These are phyloP conservation scores for Gaillardinia entomophila DNA, from an alignment of 805 yeast genomes.

Conservation along the genomic window DNA sequence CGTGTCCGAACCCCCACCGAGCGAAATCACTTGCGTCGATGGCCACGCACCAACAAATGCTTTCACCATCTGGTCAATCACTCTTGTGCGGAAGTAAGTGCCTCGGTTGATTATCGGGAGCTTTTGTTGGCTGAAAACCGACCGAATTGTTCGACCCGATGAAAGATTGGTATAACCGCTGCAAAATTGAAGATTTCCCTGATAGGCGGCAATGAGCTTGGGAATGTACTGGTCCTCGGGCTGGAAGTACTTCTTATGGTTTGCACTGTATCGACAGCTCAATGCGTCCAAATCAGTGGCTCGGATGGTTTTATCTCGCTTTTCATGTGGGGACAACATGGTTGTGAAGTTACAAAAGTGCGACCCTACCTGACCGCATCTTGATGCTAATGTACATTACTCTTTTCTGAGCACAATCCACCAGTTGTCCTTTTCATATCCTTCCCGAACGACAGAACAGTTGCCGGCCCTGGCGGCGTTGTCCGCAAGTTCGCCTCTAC, in stretches of 20 bases:
- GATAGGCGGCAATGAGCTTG: slow-evolving; percentile 28
- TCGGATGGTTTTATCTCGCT: slow-evolving; percentile 41
- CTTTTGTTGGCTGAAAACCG: slow-evolving; percentile 38
- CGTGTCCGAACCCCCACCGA: slow-evolving; percentile 84
- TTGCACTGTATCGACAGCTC: slow-evolving; percentile 57
- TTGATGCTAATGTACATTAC: slow-evolving; percentile 1
- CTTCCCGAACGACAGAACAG: slow-evolving; percentile 50
- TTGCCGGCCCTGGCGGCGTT: slow-evolving; percentile 74
- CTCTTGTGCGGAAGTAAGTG: slow-evolving; percentile 54
- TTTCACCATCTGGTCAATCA: slow-evolving; percentile 44
- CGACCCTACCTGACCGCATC: neutral
- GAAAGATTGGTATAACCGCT: slow-evolving; percentile 33
- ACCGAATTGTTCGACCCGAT: slow-evolving; percentile 34
- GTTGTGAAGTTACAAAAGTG: neutral
- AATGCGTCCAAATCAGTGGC: slow-evolving; percentile 68
- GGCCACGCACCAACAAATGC: slow-evolving; percentile 30
- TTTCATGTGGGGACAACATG: slow-evolving; percentile 29
- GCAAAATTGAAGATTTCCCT: slow-evolving; percentile 31
- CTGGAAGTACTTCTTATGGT: slow-evolving; percentile 40
- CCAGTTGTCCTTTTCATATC: slow-evolving; percentile 96
- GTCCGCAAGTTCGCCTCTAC: slow-evolving; percentile 72
- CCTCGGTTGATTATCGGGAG: slow-evolving; percentile 69
- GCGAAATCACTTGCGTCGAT: slow-evolving; percentile 50
- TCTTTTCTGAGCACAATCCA: slow-evolving; percentile 43
- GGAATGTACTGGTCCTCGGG: slow-evolving; percentile 32